Conservation (phyloP, 352 stramenopile species). For the Phytophthora idaei region DNA sequence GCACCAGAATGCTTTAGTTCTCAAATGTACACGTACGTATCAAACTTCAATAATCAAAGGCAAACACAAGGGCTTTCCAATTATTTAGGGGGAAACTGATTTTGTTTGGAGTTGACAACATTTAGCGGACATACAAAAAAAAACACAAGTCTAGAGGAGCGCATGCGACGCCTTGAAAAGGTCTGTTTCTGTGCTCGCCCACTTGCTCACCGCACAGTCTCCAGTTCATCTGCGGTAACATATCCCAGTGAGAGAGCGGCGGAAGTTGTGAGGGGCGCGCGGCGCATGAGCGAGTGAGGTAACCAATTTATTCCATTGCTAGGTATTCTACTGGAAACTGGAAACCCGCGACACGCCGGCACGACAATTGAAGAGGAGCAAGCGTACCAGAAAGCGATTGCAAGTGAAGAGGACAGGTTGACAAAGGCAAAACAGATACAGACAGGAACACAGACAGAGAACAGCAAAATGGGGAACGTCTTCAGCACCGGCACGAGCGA, state of each 20-base stretch:
- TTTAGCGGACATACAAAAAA: background rate
- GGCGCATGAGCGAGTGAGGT: background rate
- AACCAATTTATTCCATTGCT: constrained; percentile 12
- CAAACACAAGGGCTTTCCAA: too few species aligned
- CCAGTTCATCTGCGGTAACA: background rate
- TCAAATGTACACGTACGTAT: too few species aligned
- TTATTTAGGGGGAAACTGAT: too few species aligned
- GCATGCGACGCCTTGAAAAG: constrained; percentile 6
- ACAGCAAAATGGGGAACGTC: constrained; percentile 29
- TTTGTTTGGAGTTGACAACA: background rate
- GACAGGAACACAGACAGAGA: background rate
- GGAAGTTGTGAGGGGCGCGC: background rate
- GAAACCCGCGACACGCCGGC: constrained; percentile 33
- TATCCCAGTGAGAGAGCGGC: background rate
- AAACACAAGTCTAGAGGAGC: constrained; percentile 8
- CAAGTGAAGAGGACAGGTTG: constrained; percentile 3
- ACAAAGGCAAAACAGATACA: constrained; percentile 1
- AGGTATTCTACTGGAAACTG: constrained; percentile 24
- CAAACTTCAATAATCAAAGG: too few species aligned
- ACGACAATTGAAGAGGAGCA: constrained; percentile 14
- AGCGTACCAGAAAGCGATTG: constrained; percentile 16
- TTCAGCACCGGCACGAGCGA: constrained; percentile 20
- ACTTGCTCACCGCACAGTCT: background rate
- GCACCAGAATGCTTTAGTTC: too few species aligned
- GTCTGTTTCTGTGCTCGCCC: constrained; percentile 3